Evolutionary conservation across 2,329 filamentous ascomycete genomes (phyloP), one percentile per base, ranked within the genome.

Genomic region (Scopulariopsis brevicaulis): DNA sequence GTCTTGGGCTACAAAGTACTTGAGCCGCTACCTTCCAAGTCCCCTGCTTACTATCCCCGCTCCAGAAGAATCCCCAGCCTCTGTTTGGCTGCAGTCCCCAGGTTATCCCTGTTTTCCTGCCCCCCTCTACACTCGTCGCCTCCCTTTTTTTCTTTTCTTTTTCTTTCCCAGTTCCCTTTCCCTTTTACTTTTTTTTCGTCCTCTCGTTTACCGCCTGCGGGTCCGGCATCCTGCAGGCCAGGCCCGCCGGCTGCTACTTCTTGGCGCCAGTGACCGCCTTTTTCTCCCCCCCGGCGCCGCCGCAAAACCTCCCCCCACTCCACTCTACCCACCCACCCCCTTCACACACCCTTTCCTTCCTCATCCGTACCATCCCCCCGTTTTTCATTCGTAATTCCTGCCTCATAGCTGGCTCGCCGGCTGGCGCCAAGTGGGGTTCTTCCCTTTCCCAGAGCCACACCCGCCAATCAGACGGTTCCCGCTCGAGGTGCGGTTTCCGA

Each of bases 351-450:
- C 15, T 32, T 46, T 40, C 40, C 20, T 55, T 40, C 34, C 28
- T 32, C 28, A 32, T 32, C 22, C 48, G 10, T 28, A 1, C 48
- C 22, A 51, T 18, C 48, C 24, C 20, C 24, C n/a, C 22, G 25
- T 32, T 55, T 54, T 28, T 52, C 34, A 56, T 57, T 57, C 55
- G 48, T 57, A 57, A 57, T 57, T 25, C n/a, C 25, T 53, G 48
- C 55, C 55, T 57, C 55, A 57, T 53, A 25, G 18, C 32, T 57
- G 32, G 55, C 25, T 43, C 32, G 34, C 48, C 22, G 24, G 24
- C 20, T 52, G 46, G 14, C 48, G 22, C 32, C 32, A 53, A 53
- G 37, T 35, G 28, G 55, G 55, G 55, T 37, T 32, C 22, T 32
- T 4, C 28, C 28, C 28, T 32, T 8, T 32, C 18, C 20, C 32